Evolutionary conservation across 2,329 filamentous ascomycete species (phyloP), one percentile per base, ranked within the genome.

Genomic region (Cladophialophora chaetospira): DNA sequence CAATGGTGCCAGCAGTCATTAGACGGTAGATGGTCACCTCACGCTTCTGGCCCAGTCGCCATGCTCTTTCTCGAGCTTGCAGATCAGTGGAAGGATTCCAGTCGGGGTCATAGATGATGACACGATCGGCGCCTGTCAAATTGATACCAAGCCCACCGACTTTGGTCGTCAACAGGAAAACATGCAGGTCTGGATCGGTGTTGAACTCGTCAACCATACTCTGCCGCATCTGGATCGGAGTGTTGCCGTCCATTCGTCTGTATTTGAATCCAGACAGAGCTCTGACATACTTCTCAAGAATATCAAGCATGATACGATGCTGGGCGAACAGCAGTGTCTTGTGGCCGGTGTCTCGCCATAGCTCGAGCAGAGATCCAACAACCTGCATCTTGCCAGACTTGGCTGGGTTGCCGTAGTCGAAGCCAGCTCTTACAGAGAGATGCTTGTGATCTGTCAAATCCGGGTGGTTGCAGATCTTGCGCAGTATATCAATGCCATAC

Each of bases 31-130:
- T 96, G 3, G 91, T 92, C 25, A 99, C 94, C 45, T 96, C 91
- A 52, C 88, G 87, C 72, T 95, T 97, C 75, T 99, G 94, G 0
- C 94, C 94, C 1, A 99, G 77, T 55, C 94, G 86, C 94, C 94
- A 99, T 4, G 95, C 94, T 67, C 94, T 84, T 73, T 99, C 94
- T 45, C 94, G 87, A 13, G 94, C 94, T 74, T 99, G 94, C 23
- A 97, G 80, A 69, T 99, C 94, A 0, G 93, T 97, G 0, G 93
- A 97, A 1, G 93, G 94, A 67, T 97, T 97, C 94, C 94, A 99
- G 70, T 99, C 94, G 0, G 94, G 95, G 68, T 99, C 95, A 69
- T 94, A 99, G 53, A 99, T 97, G 69, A 99, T 96, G 62, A 99
- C 93, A 29, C 94, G 86, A 69, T 96, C 90, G 4, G 94, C 94